Base-by-base conservation (phyloP, 225 moss, liverwort and hornwort species). In the Bryum argenteum region DNA sequence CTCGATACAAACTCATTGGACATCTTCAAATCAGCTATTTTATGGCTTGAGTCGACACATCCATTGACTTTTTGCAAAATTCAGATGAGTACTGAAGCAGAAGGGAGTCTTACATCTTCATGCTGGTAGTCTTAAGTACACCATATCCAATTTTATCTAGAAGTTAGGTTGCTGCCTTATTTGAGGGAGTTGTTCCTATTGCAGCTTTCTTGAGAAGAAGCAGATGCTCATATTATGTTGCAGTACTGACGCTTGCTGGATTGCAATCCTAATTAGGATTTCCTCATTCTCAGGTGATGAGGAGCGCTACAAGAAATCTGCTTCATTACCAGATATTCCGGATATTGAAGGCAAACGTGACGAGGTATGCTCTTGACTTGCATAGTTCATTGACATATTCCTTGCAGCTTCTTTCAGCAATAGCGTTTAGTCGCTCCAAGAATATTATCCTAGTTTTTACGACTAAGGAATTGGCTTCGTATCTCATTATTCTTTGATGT, bases 231-330 rank as follows among this genome's bases (percentile, higher is more conserved):
- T 69, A 62, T 2, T 47, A 60, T 70, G 38, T 8, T 59, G 53
- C 53, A 67, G 54, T 63, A 58, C 84, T 81, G 67, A 82, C 66
- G 42, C 45, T 73, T 76, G 73, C 73, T 73, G 69, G 65, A 54
- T 66, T 75, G 76, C 47, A 55, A 78, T 70, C 51, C 28, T 73
- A 15, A 82, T 63, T 84, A 96, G 96, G 83, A 78, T 94, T 75
- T 65, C 82, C 44, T 89, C 97, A 65, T 98, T 98, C 76, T 88
- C 86, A 78, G 91, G 87, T 71, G 79, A 91, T 66, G 74, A 89
- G 73, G 81, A 82, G 58, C 88, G 97, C 52, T 98, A 98, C 83
- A 83, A 92, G 67, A 81, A 69, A 61, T 81, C 97, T 68, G 71
- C 78, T 33, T 69, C 84, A 38, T 76, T 92, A 76, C 88, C 97